Conservation (phyloP, 129 eudicot genomes). For the Mikania micrantha region DNA sequence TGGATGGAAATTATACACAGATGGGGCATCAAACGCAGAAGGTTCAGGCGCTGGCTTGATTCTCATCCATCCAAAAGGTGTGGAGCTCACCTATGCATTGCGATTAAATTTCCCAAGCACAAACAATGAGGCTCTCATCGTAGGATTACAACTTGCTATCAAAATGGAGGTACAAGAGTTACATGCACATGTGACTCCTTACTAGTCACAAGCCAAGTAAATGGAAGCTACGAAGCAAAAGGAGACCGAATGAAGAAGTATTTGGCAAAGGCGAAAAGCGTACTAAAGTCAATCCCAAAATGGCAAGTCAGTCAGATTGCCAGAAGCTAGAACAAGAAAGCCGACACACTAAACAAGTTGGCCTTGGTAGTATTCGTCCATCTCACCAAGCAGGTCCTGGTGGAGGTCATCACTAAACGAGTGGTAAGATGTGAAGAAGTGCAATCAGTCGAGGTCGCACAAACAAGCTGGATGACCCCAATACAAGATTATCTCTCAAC, state of each 20-base stretch:
- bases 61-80: not conserved
- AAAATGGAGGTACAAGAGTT: not conserved
- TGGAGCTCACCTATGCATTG: not conserved
- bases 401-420: not conserved
- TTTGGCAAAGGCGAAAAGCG: too few species aligned
- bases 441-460: not conserved
- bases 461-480: not conserved
- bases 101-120: not conserved
- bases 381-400: not conserved
- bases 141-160: not conserved
- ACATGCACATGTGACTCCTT: too few species aligned
- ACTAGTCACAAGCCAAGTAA: not conserved
- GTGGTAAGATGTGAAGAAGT: not conserved
- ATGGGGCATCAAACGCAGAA: not conserved
- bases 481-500: not conserved
- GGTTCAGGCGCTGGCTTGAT: not conserved
- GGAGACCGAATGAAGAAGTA: not conserved
- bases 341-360: not conserved
- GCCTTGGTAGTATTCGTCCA: not conserved
- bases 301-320: too few species aligned
- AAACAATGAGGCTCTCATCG: not conserved
- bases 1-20: not conserved
- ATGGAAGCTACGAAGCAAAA: not conserved
- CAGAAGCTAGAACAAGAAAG: not conserved
- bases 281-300: not conserved